A percentile compares a stretch with the other conserved stretches of the same genome.
Evolutionary conservation across 1,284 basidiomycete species (phyloP).

Genomic region (Puccinia polysora): DNA sequence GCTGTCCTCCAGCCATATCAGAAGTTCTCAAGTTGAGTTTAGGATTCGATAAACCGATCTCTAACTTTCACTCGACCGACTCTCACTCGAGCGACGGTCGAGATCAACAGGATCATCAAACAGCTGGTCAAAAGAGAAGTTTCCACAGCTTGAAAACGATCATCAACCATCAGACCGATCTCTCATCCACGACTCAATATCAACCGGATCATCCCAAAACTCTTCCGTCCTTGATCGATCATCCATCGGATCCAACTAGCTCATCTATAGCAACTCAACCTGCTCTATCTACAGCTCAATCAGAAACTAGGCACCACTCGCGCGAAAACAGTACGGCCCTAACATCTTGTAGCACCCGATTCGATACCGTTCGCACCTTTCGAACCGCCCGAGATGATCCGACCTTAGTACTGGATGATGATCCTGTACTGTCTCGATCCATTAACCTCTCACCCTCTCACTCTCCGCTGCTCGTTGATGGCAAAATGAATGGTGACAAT

Average conservation of each 20-base stretch:
- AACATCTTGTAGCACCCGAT: constrained; percentile 24
- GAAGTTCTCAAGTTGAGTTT: constrained; percentile 10
- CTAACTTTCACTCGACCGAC: neutral
- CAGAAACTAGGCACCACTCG: neutral
- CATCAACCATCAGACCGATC: constrained; percentile 21
- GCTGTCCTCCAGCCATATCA: constrained; percentile 8
- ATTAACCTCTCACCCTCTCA: too few species aligned
- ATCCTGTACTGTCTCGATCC: too few species aligned
- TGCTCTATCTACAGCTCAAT: neutral
- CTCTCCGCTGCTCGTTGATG: too few species aligned
- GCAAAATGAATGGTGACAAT: too few species aligned
- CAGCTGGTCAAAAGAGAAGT: constrained; percentile 6
- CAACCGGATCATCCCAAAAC: constrained; percentile 1
- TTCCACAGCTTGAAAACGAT: constrained; percentile 36
- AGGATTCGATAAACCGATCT: neutral
- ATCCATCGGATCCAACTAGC: neutral
- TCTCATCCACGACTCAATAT: neutral
- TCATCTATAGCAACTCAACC: constrained; percentile 1
- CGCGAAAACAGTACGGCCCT: constrained; percentile 11
- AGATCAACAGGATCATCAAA: constrained; percentile 3
- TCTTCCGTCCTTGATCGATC: constrained; percentile 1
- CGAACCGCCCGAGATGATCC: constrained; percentile 15
- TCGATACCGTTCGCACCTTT: constrained; percentile 26
- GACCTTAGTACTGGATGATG: neutral
- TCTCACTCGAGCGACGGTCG: too few species aligned